These are phyloP conservation scores for Fusarium brachygibbosum DNA, from an alignment of 2,329 filamentous ascomycete genomes.

Conservation along the genomic window DNA sequence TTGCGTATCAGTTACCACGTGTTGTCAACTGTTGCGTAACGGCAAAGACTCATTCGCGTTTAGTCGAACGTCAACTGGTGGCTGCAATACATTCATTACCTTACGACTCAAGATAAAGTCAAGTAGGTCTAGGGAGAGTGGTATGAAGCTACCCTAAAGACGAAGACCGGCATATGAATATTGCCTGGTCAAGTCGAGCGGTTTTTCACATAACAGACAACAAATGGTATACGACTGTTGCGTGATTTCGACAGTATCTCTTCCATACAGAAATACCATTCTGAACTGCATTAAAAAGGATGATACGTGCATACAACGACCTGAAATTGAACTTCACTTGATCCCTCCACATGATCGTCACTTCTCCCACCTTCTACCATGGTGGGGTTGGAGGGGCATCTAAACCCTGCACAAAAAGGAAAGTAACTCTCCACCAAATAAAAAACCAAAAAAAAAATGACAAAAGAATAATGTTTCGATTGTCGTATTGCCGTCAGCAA, in stretches of 20 bases:
- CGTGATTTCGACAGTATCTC: background rate
- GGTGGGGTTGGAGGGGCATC: constrained; percentile 10
- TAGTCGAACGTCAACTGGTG: background rate
- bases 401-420: constrained; percentile 17
- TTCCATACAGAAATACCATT: too few relatives aligned
- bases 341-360: background rate
- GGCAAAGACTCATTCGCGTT: background rate
- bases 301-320: background rate
- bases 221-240: background rate
- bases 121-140: too few relatives aligned
- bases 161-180: background rate
- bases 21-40: background rate
- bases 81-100: background rate
- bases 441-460: background rate
- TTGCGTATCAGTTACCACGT: background rate
- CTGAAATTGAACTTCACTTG: background rate
- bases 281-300: too few relatives aligned
- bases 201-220: background rate
- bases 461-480: constrained; percentile 6
- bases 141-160: background rate
- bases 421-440: background rate
- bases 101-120: background rate
- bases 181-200: background rate
- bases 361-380: background rate
- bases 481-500: constrained; percentile 40